Percentiles rank a stretch among this genome's conserved stretches.
Conservation (phyloP, 2,329 filamentous ascomycete species). For the Clonostachys sp. region DNA sequence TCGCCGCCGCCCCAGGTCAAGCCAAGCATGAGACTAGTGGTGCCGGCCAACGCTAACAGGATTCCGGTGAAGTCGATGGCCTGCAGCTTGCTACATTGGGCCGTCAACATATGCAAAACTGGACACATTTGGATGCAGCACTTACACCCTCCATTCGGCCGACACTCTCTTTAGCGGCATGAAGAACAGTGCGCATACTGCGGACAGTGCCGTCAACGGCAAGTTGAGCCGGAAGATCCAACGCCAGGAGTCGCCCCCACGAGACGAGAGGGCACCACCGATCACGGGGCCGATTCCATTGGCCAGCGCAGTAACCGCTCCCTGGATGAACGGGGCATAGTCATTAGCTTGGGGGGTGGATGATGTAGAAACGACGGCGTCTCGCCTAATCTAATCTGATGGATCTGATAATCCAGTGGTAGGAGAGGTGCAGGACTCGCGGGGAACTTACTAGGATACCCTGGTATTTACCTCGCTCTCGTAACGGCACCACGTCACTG, state of each 20-base stretch:
- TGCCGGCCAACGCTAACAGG: constrained; percentile 36
- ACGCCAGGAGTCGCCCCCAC: constrained; percentile 38
- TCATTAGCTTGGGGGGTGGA: too few relatives aligned
- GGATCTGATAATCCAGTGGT: not conserved
- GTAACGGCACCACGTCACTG: constrained; percentile 65
- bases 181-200: constrained; percentile 42
- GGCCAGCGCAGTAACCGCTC: constrained; percentile 45
- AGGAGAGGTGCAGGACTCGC: not conserved
- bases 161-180: constrained; percentile 52
- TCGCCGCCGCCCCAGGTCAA: constrained; percentile 47
- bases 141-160: constrained; percentile 41
- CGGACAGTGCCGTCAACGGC: constrained; percentile 43
- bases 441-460: constrained; percentile 39
- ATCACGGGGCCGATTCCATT: constrained; percentile 51
- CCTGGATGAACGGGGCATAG: constrained; percentile 11
- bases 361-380: too few relatives aligned
- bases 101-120: not conserved
- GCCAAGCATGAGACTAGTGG: constrained; percentile 45
- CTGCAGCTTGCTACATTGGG: constrained; percentile 32
- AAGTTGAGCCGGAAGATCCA: constrained; percentile 52
- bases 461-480: constrained; percentile 70
- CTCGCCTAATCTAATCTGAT: not conserved
- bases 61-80: constrained; percentile 46
- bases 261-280: constrained; percentile 43
- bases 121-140: constrained; percentile 1